A percentile compares a stretch with the other conserved stretches of the same genome.
phyloP scores from a whole-genome alignment of 2,329 filamentous ascomycete species.

The Paracoccidioides brasiliensis region DNA sequence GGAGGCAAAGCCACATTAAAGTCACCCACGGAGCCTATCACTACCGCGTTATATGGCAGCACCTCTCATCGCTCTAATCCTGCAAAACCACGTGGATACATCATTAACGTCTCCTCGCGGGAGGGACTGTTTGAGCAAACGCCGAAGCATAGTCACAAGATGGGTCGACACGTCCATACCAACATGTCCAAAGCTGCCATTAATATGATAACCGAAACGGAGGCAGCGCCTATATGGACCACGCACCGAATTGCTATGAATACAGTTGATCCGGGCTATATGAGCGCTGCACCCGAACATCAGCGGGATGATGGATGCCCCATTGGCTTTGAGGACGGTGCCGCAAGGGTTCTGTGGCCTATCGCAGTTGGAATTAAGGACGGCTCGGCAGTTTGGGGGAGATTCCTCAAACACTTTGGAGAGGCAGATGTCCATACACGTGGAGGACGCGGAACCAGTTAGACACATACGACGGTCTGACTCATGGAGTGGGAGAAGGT shows the following conservation, averaged over 20 bases:
- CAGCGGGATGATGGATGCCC: constrained; percentile 19
- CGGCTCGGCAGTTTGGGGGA: constrained; percentile 9
- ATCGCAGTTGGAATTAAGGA: constrained; percentile 17
- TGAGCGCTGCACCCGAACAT: constrained; percentile 26
- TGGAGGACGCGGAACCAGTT: neutral
- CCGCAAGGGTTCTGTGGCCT: constrained; percentile 25
- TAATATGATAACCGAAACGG: constrained; percentile 32
- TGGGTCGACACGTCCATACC: constrained; percentile 26
- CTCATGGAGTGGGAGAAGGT: too few species aligned
- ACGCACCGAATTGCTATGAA: constrained; percentile 24
- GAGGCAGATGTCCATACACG: constrained; percentile 3
- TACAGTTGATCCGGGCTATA: constrained; percentile 27
- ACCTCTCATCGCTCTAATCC: neutral
- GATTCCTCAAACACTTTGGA: constrained; percentile 17
- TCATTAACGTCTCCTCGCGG: constrained; percentile 25
- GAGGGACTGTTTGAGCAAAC: constrained; percentile 24
- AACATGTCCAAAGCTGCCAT: constrained; percentile 31
- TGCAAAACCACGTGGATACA: constrained; percentile 14
- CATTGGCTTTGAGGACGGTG: constrained; percentile 28
- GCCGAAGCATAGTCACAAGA: constrained; percentile 14
- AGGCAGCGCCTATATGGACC: constrained; percentile 21
- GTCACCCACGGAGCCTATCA: neutral
- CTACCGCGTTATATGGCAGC: neutral
- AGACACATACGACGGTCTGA: neutral
- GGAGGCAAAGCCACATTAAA: neutral